Evolutionary conservation across 208 protist species (phyloP), one percentile per base, ranked within the genome.

Genomic region (Leptomonas pyrrhocoris): DNA sequence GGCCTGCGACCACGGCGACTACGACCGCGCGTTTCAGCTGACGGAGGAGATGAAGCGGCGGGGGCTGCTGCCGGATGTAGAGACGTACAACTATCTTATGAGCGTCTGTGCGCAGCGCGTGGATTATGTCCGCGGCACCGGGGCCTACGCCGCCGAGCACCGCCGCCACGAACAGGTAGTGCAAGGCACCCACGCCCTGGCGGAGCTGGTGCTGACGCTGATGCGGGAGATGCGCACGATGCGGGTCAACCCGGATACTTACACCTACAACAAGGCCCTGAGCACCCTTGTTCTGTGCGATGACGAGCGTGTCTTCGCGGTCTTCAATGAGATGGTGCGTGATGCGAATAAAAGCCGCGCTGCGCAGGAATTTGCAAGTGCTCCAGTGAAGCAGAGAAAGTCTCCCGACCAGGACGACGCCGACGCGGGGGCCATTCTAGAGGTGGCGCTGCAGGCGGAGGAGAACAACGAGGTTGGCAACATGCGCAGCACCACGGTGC

Each of bases 61-160:
- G 18, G 94, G 92, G 7, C 70, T 93, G 9, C 49, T 94, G 25
- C 92, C 94, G 1, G 85, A 97, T 70, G 83, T 97, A 19, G 75
- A 91, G 58, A 96, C 92, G 62, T 97, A 97, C 80, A 97, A 97
- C 77, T 87, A 80, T n/a, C 81, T 97, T 13, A 66, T 97, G 27
- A 84, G 68, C 30, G 50, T 96, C n/a, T 93, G 85, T 51, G 72
- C 92, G 65, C 77, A 92, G 54, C 85, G 90, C 2, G 74, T 97
- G 19, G 89, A 94, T 53, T 95, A 95, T 68, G 82, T 97, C 7
- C 62, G 84, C 1, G 90, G 85, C 3, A 76, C 48, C 13, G 86
- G 85, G 11, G 21, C 53, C 19, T 87, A 87, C 77, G 45, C 55
- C 6, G 13, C 6, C 4, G 60, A 88, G 34, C 68, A 38, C 8